Conservation (phyloP, 768 basidiomycete genomes). For the Cantharellus anzutake region DNA sequence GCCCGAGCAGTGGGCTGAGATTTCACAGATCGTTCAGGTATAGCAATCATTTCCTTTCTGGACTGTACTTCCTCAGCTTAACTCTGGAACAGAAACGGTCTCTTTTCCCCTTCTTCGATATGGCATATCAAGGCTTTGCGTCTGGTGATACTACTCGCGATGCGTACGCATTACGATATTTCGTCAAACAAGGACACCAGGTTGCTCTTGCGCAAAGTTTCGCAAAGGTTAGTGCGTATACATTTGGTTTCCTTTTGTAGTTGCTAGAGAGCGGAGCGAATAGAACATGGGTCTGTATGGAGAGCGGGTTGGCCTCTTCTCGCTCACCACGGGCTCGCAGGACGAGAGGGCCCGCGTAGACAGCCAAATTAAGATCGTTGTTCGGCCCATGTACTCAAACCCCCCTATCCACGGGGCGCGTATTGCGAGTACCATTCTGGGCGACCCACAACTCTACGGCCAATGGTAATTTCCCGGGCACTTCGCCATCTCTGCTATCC, state of each 20-base stretch:
- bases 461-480: constrained; percentile 34
- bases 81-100: constrained; percentile 35
- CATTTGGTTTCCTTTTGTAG: background rate
- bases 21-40: constrained; percentile 66
- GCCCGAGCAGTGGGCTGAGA: constrained; percentile 75
- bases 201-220: constrained; percentile 86
- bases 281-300: constrained; percentile 96
- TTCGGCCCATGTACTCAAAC: constrained; percentile 96
- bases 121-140: constrained; percentile 99
- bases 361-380: constrained; percentile 86
- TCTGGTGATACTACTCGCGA: constrained; percentile 81
- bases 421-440: constrained; percentile 70
- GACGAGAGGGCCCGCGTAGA: constrained; percentile 76
- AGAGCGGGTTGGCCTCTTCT: constrained; percentile 96
- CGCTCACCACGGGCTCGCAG: constrained; percentile 45
- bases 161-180: constrained; percentile 89
- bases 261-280: background rate
- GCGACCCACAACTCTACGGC: constrained; percentile 47
- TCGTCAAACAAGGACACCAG: constrained; percentile 79
- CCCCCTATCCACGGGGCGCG: constrained; percentile 82
- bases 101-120: constrained; percentile 97
- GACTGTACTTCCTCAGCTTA: background rate
- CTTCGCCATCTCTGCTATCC: background rate
- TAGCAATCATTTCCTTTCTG: background rate
- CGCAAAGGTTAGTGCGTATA: constrained; percentile 37